Percentiles rank a stretch among this genome's conserved stretches.
Conservation (phyloP, 1,284 basidiomycete genomes). For the Moesziomyces antarcticus region DNA sequence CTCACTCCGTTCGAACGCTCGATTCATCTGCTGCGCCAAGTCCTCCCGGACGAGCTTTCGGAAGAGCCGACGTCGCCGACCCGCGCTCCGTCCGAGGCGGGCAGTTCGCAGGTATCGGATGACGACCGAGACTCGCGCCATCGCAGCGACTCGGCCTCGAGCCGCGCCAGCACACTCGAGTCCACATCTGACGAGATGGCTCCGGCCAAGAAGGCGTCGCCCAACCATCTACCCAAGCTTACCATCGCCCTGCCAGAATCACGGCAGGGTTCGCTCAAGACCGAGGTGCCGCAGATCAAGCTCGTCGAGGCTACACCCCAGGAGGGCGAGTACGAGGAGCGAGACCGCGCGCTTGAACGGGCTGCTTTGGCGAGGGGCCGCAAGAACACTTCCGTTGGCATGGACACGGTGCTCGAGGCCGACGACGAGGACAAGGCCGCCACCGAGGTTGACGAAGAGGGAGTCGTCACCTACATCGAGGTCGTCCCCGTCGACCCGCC, state of each 20-base stretch:
- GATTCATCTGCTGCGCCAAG: constrained; percentile 28
- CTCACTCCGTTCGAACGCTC: constrained; percentile 32
- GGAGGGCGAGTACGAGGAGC: constrained; percentile 23
- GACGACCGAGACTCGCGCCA: constrained; percentile 14
- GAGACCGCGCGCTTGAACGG: constrained; percentile 11
- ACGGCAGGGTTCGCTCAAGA: not conserved
- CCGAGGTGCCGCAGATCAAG: constrained; percentile 21
- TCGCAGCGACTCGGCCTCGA: constrained; percentile 29
- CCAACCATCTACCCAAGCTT: constrained; percentile 25
- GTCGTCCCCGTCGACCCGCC: constrained; percentile 10
- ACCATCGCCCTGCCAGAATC: constrained; percentile 4
- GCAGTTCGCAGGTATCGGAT: constrained; percentile 14
- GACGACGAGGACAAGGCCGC: constrained; percentile 3
- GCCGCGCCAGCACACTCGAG: constrained; percentile 26
- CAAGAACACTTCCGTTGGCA: constrained; percentile 9
- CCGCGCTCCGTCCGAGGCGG: not conserved
- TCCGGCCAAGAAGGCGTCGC: not conserved
- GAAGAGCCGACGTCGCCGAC: not conserved
- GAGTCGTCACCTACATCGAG: constrained; percentile 8
- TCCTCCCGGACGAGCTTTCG: constrained; percentile 6
- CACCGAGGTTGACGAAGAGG: constrained; percentile 1
- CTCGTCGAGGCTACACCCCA: constrained; percentile 30
- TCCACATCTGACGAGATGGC: constrained; percentile 2
- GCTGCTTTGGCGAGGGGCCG: not conserved
- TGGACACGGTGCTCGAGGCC: constrained; percentile 30